phyloP scores from a whole-genome alignment of 495 filamentous ascomycete species.

The Sordaria brevicollis region DNA sequence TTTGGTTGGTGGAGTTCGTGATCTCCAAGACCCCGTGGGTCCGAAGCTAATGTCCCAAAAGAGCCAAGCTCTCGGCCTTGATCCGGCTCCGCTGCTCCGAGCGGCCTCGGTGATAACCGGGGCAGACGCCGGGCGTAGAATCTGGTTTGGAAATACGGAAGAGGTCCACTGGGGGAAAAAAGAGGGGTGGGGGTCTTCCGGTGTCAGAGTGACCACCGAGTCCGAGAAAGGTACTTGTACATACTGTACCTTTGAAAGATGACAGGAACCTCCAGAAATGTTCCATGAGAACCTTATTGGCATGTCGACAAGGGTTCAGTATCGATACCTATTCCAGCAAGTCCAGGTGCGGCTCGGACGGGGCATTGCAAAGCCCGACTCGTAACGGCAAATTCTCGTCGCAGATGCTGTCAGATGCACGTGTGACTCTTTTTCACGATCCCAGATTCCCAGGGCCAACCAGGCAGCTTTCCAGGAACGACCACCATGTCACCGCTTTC shows the following conservation, averaged over 20 bases:
- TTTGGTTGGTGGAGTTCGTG: not conserved
- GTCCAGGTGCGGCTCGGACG: slow-evolving; percentile 1
- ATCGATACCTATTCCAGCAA: too few species aligned
- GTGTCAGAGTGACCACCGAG: not conserved
- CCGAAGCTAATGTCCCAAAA: not conserved
- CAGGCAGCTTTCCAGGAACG: not conserved
- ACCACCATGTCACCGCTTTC: not conserved
- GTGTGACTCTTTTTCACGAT: slow-evolving; percentile 2
- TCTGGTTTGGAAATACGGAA: not conserved
- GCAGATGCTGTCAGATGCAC: slow-evolving; percentile 2
- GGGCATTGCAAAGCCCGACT: slow-evolving; percentile 7
- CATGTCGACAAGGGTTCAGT: not conserved
- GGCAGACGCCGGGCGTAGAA: not conserved
- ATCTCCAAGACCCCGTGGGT: not conserved
- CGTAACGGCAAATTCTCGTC: slow-evolving; percentile 15
- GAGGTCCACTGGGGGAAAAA: not conserved
- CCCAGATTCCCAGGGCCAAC: not conserved
- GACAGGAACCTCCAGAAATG: too few species aligned
- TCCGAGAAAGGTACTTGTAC: not conserved
- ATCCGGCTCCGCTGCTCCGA: not conserved
- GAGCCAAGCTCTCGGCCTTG: not conserved
- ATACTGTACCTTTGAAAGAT: too few species aligned
- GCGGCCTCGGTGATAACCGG: slow-evolving; percentile 2
- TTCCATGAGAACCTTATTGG: not conserved
- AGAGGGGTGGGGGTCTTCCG: not conserved